These are phyloP conservation scores for Hura crepitans DNA, from an alignment of 441 rosid genomes.

Conservation along the genomic window DNA sequence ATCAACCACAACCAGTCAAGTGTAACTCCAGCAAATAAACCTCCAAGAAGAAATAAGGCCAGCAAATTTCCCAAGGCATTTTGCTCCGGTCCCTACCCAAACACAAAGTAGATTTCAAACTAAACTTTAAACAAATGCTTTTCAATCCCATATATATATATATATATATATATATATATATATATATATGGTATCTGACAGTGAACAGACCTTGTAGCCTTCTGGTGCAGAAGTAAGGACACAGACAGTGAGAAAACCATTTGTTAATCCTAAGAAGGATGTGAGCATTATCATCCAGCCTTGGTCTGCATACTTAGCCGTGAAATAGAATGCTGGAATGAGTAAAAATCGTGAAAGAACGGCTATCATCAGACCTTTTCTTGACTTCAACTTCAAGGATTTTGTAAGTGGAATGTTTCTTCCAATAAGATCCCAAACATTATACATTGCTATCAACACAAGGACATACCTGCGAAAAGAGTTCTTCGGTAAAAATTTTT, in stretches of 20 bases:
- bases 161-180: background rate
- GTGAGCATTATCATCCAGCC: slow-evolving; percentile 73
- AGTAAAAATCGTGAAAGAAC: slow-evolving; percentile 42
- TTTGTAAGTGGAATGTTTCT: slow-evolving; percentile 49
- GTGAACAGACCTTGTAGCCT: slow-evolving; percentile 49
- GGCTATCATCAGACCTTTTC: slow-evolving; percentile 36
- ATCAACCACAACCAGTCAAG: slow-evolving; percentile 22
- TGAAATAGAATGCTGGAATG: slow-evolving; percentile 61
- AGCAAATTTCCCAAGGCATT: slow-evolving; percentile 75
- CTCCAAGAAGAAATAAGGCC: slow-evolving; percentile 49
- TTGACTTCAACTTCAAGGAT: slow-evolving; percentile 42
- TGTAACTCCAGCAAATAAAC: slow-evolving; percentile 1
- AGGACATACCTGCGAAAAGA: slow-evolving; percentile 47
- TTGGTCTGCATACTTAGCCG: slow-evolving; percentile 55
- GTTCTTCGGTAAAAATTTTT: too few species aligned
- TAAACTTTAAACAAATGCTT: slow-evolving; percentile 35
- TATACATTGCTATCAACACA: slow-evolving; percentile 56
- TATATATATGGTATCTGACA: too few species aligned
- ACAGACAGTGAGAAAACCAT: slow-evolving; percentile 64
- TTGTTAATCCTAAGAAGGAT: slow-evolving; percentile 49
- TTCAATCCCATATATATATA: background rate
- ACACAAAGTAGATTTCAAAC: slow-evolving; percentile 21
- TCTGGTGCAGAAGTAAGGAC: slow-evolving; percentile 55
- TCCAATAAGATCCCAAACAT: slow-evolving; percentile 54
- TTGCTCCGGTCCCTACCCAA: slow-evolving; percentile 69